phyloP scores from a whole-genome alignment of 2,329 filamentous ascomycete genomes.

The Fusarium hainanense region DNA sequence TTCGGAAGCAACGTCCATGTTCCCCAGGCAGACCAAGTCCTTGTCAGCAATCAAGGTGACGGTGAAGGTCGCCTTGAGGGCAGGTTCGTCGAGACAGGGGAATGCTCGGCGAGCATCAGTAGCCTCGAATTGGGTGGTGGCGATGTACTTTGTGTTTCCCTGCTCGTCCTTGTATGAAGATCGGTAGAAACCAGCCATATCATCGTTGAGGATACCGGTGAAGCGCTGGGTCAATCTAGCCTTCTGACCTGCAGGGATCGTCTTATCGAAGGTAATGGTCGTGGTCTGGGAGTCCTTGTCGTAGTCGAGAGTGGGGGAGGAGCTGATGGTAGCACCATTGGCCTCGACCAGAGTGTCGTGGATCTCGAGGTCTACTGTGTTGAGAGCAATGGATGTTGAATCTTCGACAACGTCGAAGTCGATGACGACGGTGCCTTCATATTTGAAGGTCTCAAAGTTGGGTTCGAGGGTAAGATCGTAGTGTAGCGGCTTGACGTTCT shows the following conservation, averaged over 20 bases:
- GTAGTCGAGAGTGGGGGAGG: conserved; percentile 67
- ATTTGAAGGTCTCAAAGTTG: conserved; percentile 87
- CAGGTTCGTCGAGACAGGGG: conserved; percentile 96
- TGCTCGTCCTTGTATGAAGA: conserved; percentile 89
- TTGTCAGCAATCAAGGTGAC: conserved; percentile 92
- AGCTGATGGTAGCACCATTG: conserved; percentile 60
- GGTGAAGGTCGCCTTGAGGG: conserved; percentile 91
- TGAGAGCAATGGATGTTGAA: conserved; percentile 85
- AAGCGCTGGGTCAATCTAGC: conserved; percentile 73
- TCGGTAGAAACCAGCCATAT: conserved; percentile 98
- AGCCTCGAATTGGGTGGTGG: conserved; percentile 95
- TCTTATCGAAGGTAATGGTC: conserved; percentile 81
- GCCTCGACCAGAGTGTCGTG: conserved; percentile 65
- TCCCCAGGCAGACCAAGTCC: conserved; percentile 90
- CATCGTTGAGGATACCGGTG: conserved; percentile 84
- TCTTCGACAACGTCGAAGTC: conserved; percentile 89
- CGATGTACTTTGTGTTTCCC: conserved; percentile 83
- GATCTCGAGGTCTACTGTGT: conserved; percentile 88
- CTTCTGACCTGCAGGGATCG: conserved; percentile 78
- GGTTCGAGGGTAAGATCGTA: conserved; percentile 94
- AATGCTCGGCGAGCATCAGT: conserved; percentile 94
- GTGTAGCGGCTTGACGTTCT: conserved; percentile 91
- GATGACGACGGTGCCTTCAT: conserved; percentile 84
- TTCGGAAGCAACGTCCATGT: conserved; percentile 93
- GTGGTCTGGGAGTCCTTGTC: conserved; percentile 84